These are phyloP conservation scores for Platanthera guangdongensis DNA, from an alignment of 106 monocot genomes.

Conservation along the genomic window DNA sequence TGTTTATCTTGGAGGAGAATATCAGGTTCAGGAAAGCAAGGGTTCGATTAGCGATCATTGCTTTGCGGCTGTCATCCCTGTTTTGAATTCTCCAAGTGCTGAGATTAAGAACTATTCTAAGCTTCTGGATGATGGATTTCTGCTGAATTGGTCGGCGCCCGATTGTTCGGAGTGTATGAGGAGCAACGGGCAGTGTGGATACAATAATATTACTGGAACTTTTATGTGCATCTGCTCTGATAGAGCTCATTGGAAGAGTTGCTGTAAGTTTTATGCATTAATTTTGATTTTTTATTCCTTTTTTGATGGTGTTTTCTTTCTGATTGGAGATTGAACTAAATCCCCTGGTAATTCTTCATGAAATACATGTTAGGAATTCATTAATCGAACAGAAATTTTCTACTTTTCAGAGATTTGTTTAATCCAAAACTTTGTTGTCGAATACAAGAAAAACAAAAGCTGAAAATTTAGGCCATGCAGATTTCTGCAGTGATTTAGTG, in stretches of 20 bases:
- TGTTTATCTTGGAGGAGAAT: slow-evolving; percentile 1
- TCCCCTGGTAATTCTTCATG: neutral
- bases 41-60: neutral
- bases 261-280: slow-evolving; percentile 14
- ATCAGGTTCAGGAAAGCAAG: neutral
- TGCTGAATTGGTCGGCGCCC: slow-evolving; percentile 11
- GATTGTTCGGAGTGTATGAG: slow-evolving; percentile 18
- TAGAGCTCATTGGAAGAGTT: slow-evolving; percentile 10
- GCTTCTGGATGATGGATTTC: slow-evolving; percentile 17
- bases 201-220: neutral
- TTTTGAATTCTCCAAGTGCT: neutral
- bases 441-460: too few relatives aligned
- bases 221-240: slow-evolving; percentile 31
- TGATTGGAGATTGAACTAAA: neutral
- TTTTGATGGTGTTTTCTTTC: too few relatives aligned
- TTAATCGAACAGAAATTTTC: too few relatives aligned
- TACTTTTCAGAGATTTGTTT: too few relatives aligned
- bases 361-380: too few relatives aligned
- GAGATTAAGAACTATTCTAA: slow-evolving; percentile 7
- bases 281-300: neutral
- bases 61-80: slow-evolving; percentile 1
- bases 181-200: slow-evolving; percentile 30
- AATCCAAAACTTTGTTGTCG: too few relatives aligned
- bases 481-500: too few relatives aligned
- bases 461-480: too few relatives aligned